phyloP scores from a whole-genome alignment of 352 stramenopile genomes.

The Thalassiosira gravida region DNA sequence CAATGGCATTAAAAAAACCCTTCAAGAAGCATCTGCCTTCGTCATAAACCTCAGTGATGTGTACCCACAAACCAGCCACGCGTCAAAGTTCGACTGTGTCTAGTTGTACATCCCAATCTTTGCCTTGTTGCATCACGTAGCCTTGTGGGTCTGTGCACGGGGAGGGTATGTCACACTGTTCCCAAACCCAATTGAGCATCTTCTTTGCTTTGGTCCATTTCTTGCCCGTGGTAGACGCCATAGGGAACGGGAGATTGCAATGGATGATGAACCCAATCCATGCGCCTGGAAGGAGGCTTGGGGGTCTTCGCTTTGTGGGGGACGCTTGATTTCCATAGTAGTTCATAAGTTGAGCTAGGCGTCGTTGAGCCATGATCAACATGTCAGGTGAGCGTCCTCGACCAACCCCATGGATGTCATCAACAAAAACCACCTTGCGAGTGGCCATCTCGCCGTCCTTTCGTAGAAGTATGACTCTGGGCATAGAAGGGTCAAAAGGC shows the following conservation, averaged over 20 bases:
- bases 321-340: conserved; percentile 28
- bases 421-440: conserved; percentile 11
- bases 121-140: no score
- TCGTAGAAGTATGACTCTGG: conserved; percentile 16
- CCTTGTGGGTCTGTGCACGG: no score
- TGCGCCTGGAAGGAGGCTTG: conserved; percentile 8
- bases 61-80: not conserved
- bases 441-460: conserved; percentile 38
- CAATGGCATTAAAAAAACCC: conserved; percentile 24
- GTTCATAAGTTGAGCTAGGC: conserved; percentile 27
- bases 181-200: conserved; percentile 1
- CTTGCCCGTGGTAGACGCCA: conserved; percentile 34
- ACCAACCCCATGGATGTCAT: not conserved
- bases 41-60: conserved; percentile 16
- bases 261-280: conserved; percentile 41
- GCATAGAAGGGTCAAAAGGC: conserved; percentile 28
- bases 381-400: not conserved
- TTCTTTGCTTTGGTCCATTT: conserved; percentile 37
- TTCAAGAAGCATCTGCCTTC: conserved; percentile 7
- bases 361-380: not conserved
- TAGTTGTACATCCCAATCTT: not conserved
- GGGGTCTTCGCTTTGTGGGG: conserved; percentile 14
- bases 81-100: conserved; percentile 8
- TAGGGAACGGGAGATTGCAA: conserved; percentile 25
- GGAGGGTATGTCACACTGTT: not conserved